These are phyloP conservation scores for Austroboletus eburneus DNA, from an alignment of 768 basidiomycete genomes.

Conservation along the genomic window DNA sequence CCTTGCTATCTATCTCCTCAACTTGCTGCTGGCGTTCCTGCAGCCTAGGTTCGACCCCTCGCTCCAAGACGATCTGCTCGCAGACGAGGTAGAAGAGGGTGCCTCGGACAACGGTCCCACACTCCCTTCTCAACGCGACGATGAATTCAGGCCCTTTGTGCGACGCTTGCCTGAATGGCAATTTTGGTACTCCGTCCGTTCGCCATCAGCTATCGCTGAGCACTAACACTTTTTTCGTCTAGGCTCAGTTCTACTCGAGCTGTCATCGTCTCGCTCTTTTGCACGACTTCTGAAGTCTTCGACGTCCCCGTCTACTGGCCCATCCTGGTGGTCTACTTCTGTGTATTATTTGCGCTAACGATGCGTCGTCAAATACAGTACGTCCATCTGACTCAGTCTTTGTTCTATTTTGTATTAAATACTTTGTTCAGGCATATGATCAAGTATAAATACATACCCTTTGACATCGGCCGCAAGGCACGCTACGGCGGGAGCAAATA, in stretches of 20 bases:
- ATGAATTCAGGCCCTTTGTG: constrained; percentile 97
- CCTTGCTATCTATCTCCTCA: constrained; percentile 91
- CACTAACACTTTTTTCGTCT: not conserved
- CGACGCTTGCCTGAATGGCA: constrained; percentile 94
- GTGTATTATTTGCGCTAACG: constrained; percentile 88
- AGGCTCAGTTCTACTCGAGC: constrained; percentile 93
- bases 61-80: constrained; percentile 86
- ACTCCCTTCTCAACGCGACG: constrained; percentile 71
- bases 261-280: constrained; percentile 72
- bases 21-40: constrained; percentile 94
- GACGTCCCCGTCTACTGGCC: constrained; percentile 99
- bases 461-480: constrained; percentile 91
- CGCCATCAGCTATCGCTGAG: not conserved
- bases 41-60: constrained; percentile 99
- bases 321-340: constrained; percentile 96
- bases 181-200: constrained; percentile 66
- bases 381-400: constrained; percentile 32
- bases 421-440: constrained; percentile 82
- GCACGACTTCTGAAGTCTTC: constrained; percentile 79
- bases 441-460: constrained; percentile 96
- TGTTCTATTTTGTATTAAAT: constrained; percentile 6
- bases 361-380: constrained; percentile 97
- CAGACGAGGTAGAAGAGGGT: constrained; percentile 94
- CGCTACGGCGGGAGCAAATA: constrained; percentile 68
- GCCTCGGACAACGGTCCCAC: constrained; percentile 55